A percentile compares a stretch with the other conserved stretches of the same genome.
Evolutionary conservation across 2,329 filamentous ascomycete species (phyloP).

Genomic region (Fusarium continuum): DNA sequence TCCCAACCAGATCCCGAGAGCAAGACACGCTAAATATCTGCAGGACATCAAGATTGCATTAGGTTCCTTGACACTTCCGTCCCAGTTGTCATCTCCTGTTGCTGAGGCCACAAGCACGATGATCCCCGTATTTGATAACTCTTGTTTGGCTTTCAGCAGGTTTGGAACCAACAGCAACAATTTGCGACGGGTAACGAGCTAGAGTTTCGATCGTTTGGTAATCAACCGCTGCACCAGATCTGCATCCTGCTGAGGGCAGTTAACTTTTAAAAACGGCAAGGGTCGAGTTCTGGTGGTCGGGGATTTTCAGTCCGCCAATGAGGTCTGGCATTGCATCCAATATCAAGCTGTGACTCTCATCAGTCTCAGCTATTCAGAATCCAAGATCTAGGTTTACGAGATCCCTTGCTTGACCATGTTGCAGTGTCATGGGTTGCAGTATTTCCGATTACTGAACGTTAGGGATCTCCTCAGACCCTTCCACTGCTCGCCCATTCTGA

Average conservation of each 20-base stretch:
- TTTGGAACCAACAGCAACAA: background rate
- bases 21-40: conserved; percentile 20
- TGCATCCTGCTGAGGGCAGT: conserved; percentile 10
- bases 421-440: conserved; percentile 2
- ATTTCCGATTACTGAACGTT: conserved; percentile 31
- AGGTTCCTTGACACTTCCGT: conserved; percentile 8
- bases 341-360: background rate
- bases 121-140: conserved; percentile 5
- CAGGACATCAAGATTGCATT: conserved; percentile 40
- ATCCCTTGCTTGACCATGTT: conserved; percentile 2
- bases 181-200: no score
- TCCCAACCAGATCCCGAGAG: background rate
- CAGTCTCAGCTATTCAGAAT: conserved; percentile 14
- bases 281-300: background rate
- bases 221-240: conserved; percentile 22
- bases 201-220: conserved; percentile 12
- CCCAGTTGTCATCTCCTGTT: conserved; percentile 7
- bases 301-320: conserved; percentile 9
- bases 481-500: conserved; percentile 4
- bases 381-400: conserved; percentile 7
- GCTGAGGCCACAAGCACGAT: conserved; percentile 4
- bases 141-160: conserved; percentile 6
- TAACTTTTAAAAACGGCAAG: conserved; percentile 1
- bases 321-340: background rate
- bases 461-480: conserved; percentile 6